Conservation (phyloP, 1,139 yeast genomes). For the Torulaspora globosa region DNA sequence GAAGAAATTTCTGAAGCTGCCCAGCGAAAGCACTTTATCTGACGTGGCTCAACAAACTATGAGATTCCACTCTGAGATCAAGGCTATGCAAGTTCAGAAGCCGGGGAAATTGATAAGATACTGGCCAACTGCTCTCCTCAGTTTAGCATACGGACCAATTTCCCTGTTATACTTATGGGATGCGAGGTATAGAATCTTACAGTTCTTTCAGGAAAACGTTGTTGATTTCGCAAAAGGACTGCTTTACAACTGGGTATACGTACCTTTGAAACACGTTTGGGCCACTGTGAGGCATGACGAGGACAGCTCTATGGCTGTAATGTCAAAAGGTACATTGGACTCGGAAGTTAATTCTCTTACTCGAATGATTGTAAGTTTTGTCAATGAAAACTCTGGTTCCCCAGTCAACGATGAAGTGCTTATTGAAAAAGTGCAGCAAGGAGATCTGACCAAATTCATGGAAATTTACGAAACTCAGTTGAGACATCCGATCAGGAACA, state of each 20-base stretch:
- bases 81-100: constrained; percentile 26
- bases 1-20: constrained; percentile 14
- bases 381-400: constrained; percentile 41
- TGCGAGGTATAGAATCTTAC: constrained; percentile 49
- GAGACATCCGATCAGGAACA: constrained; percentile 60
- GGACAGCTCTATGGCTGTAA: constrained; percentile 66
- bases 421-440: constrained; percentile 49
- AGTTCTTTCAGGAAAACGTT: constrained; percentile 57
- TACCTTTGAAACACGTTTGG: constrained; percentile 71
- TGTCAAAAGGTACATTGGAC: constrained; percentile 71
- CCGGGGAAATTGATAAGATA: constrained; percentile 55
- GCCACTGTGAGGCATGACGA: constrained; percentile 76
- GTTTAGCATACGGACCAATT: constrained; percentile 49
- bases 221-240: constrained; percentile 64
- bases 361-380: constrained; percentile 80
- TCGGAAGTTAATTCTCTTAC: constrained; percentile 79
- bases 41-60: constrained; percentile 8
- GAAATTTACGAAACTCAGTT: constrained; percentile 74
- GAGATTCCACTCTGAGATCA: constrained; percentile 5
- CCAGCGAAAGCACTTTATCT: constrained; percentile 6
- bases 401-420: constrained; percentile 28
- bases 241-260: constrained; percentile 74
- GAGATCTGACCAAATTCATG: constrained; percentile 77
- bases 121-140: constrained; percentile 57
- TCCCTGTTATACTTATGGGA: constrained; percentile 44